Conservation (phyloP, 352 stramenopile genomes). For the Phytopythium chamaehyphon region DNA sequence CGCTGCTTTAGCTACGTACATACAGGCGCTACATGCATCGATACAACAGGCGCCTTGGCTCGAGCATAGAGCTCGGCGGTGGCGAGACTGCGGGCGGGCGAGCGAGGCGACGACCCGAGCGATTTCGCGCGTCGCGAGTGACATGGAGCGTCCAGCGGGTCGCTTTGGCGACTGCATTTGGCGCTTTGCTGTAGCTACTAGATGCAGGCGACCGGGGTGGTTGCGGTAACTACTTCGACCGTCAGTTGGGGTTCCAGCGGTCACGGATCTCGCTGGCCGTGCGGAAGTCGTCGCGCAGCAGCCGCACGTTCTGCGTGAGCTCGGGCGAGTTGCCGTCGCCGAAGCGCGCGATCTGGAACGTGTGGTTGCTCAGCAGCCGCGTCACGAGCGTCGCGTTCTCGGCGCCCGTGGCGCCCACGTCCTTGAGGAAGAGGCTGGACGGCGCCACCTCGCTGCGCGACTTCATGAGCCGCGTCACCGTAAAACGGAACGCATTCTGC, state of each 20-base stretch:
- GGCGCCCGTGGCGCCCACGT: conserved; percentile 60
- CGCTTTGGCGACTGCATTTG: too few relatives aligned
- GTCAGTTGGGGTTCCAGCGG: conserved; percentile 39
- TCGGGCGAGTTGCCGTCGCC: conserved; percentile 68
- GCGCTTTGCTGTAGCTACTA: too few relatives aligned
- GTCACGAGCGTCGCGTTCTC: conserved; percentile 63
- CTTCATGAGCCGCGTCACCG: conserved; percentile 34
- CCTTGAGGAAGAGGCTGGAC: conserved; percentile 68
- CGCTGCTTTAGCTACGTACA: too few relatives aligned
- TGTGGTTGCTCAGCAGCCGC: conserved; percentile 66
- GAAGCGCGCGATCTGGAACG: conserved; percentile 84
- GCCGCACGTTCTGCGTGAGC: conserved; percentile 81
- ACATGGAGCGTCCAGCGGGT: too few relatives aligned
- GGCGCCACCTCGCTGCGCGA: conserved; percentile 44
- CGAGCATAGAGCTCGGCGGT: too few relatives aligned
- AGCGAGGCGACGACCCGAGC: too few relatives aligned
- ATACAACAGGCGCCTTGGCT: too few relatives aligned
- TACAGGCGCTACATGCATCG: too few relatives aligned
- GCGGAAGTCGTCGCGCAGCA: conserved; percentile 49
- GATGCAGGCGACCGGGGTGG: too few relatives aligned
- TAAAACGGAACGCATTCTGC: conserved; percentile 44
- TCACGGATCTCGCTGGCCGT: conserved; percentile 13
- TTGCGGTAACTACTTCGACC: too few relatives aligned
- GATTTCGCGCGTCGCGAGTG: too few relatives aligned
- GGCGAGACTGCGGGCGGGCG: too few relatives aligned